Conservation (phyloP, 2,329 filamentous ascomycete species). For the Alternaria ventricosa region DNA sequence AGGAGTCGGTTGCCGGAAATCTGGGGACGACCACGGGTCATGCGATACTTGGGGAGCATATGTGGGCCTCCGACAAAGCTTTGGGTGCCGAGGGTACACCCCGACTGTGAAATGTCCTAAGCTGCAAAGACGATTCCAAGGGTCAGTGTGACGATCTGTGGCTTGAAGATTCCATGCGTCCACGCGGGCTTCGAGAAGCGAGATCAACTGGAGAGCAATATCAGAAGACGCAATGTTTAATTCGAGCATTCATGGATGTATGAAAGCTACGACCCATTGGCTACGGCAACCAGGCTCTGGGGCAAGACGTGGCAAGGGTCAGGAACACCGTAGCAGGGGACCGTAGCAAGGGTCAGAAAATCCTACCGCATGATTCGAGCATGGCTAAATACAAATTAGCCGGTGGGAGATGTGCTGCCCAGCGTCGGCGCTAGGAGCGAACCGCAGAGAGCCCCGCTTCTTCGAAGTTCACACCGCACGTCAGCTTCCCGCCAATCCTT, state of each 20-base stretch:
- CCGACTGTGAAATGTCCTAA: conserved; percentile 35
- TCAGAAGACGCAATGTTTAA: conserved; percentile 40
- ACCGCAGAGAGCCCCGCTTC: conserved; percentile 3
- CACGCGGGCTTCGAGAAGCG: conserved; percentile 49
- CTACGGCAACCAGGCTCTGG: conserved; percentile 25
- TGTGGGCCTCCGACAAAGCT: conserved; percentile 44
- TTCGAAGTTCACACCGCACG: conserved; percentile 12
- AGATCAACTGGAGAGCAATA: conserved; percentile 43
- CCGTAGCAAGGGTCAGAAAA: background rate
- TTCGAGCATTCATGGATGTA: conserved; percentile 29
- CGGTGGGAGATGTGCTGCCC: conserved; percentile 7
- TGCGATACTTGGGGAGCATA: conserved; percentile 46
- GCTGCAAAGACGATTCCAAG: conserved; percentile 27
- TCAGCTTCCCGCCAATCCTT: conserved; percentile 16
- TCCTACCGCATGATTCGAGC: conserved; percentile 5
- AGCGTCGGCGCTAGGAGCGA: conserved; percentile 6
- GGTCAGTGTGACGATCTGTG: conserved; percentile 44
- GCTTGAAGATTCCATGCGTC: conserved; percentile 48
- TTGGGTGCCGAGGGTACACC: conserved; percentile 41
- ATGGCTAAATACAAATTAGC: conserved; percentile 13
- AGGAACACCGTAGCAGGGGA: conserved; percentile 5
- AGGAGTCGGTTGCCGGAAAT: conserved; percentile 33
- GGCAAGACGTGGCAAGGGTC: conserved; percentile 19
- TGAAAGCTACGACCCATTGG: conserved; percentile 28
- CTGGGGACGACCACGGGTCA: conserved; percentile 37